Conservation (phyloP, 2,329 filamentous ascomycete genomes). For the Byssoonygena ceratinophila region DNA sequence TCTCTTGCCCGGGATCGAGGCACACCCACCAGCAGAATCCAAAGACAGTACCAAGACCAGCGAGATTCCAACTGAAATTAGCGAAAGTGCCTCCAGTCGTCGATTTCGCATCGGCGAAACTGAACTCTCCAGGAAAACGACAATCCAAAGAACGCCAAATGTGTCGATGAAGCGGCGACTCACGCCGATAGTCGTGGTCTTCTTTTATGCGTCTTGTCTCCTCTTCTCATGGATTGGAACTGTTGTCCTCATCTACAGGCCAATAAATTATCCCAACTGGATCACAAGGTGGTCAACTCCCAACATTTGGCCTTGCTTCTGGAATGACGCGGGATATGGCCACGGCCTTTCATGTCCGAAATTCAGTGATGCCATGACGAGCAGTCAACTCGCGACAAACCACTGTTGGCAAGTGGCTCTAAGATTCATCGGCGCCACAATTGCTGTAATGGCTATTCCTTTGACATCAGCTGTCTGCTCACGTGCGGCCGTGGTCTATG, state of each 20-base stretch:
- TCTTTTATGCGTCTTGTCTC: slow-evolving; percentile 3
- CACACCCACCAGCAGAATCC: no score
- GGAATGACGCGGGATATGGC: neutral
- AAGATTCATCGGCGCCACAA: no score
- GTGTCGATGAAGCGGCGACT: neutral
- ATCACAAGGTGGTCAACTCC: neutral
- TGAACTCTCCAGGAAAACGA: neutral
- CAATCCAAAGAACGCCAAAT: neutral
- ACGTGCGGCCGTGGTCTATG: neutral
- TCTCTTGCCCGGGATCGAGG: no score
- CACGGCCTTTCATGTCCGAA: neutral
- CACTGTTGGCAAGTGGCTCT: no score
- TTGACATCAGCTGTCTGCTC: no score
- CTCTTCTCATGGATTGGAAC: slow-evolving; percentile 9
- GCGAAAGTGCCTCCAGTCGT: no score
- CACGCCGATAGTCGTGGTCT: neutral
- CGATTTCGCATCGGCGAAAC: no score
- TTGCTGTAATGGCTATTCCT: no score
- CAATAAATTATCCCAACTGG: neutral
- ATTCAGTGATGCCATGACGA: neutral
- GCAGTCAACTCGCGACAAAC: no score
- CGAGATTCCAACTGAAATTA: no score
- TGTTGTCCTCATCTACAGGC: neutral
- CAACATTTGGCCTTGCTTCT: neutral
- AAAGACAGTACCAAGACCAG: no score